Percentiles rank a stretch among this genome's conserved stretches.
These are phyloP conservation scores for Carallia brachiata DNA, from an alignment of 345 rosid species.

Conservation along the genomic window DNA sequence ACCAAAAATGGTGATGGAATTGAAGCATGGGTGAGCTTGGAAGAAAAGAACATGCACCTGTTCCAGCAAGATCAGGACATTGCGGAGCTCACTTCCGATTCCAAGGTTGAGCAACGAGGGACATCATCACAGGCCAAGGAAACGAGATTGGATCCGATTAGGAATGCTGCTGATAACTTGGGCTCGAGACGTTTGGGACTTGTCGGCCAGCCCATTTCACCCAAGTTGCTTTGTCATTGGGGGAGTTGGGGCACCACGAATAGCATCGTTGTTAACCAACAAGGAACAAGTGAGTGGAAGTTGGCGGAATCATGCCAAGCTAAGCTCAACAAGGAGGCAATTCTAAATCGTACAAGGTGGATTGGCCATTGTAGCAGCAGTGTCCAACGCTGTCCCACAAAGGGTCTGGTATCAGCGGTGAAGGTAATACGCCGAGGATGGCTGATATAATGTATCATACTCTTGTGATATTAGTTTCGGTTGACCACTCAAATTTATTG, in stretches of 20 bases:
- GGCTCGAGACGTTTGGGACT: not conserved
- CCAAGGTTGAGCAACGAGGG: not conserved
- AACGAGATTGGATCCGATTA: too few species aligned
- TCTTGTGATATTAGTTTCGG: too few species aligned
- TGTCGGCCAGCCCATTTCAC: not conserved
- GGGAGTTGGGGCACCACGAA: too few species aligned
- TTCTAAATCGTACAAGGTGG: not conserved
- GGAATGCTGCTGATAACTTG: not conserved
- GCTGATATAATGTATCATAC: not conserved
- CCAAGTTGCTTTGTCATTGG: not conserved
- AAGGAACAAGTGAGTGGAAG: not conserved
- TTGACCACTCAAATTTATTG: too few species aligned
- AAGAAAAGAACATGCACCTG: constrained; percentile 6
- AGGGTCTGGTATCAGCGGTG: not conserved
- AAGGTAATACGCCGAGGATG: not conserved
- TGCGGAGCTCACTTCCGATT: not conserved
- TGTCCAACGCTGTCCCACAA: not conserved
- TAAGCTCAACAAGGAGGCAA: not conserved
- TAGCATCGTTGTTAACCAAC: too few species aligned
- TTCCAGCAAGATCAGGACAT: constrained; percentile 11
- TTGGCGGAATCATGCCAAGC: not conserved
- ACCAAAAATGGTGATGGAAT: constrained; percentile 12
- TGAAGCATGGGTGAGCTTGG: constrained; percentile 20
- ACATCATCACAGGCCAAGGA: not conserved
- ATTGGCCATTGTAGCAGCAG: not conserved